These are phyloP conservation scores for Chloropicon primus DNA, from an alignment of 139 green algal genomes.

Conservation along the genomic window DNA sequence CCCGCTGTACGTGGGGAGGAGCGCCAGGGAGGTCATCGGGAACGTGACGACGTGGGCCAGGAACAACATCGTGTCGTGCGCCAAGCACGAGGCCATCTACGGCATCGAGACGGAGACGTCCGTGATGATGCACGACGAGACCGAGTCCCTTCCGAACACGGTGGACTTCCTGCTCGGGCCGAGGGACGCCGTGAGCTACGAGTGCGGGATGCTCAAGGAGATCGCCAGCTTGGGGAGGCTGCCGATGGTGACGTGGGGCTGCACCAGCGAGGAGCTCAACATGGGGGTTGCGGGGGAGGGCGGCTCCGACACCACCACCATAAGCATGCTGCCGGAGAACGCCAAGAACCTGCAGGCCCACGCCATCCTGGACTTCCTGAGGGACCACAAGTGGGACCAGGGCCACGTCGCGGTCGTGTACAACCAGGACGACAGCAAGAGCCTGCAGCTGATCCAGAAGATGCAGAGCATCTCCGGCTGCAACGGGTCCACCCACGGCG, in stretches of 20 bases:
- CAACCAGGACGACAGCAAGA: not conserved
- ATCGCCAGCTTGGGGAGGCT: not conserved
- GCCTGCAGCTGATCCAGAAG: not conserved
- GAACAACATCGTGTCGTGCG: not conserved
- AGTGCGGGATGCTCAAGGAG: not conserved
- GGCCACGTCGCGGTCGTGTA: not conserved
- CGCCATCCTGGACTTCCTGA: not conserved
- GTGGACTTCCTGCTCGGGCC: not conserved
- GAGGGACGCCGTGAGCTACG: not conserved
- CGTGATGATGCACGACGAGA: not conserved
- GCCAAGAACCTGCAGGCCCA: not conserved
- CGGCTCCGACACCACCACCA: not conserved
- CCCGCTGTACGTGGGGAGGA: not conserved
- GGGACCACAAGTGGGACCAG: not conserved
- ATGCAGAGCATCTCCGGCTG: not conserved
- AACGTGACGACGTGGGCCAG: not conserved
- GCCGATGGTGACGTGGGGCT: not conserved
- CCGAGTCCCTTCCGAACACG: not conserved
- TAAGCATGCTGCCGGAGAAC: not conserved
- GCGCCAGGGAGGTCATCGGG: not conserved
- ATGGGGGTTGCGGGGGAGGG: not conserved
- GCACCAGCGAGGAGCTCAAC: not conserved
- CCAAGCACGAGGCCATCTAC: not conserved
- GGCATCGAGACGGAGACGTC: not conserved
- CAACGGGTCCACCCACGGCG: not conserved